phyloP scores from a whole-genome alignment of 768 basidiomycete species.

The Dioszegia crocea region DNA sequence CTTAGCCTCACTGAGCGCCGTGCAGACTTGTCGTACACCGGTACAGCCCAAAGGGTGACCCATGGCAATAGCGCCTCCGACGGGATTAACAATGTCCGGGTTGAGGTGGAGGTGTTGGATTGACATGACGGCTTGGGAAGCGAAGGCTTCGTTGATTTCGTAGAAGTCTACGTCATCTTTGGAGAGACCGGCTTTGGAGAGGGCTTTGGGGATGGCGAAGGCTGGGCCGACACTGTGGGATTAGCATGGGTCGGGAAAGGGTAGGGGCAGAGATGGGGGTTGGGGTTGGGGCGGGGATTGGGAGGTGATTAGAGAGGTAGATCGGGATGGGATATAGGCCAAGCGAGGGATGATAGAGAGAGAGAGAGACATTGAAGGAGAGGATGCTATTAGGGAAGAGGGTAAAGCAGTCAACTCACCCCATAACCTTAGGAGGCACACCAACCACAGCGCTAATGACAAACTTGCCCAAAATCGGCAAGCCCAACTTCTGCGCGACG shows the following conservation, averaged over 20 bases:
- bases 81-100: conserved; percentile 65
- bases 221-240: conserved; percentile 62
- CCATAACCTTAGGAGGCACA: conserved; percentile 49
- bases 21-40: conserved; percentile 79
- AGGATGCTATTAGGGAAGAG: neutral
- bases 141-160: conserved; percentile 64
- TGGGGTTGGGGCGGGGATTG: too few species aligned
- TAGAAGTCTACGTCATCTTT: conserved; percentile 52
- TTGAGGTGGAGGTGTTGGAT: conserved; percentile 70
- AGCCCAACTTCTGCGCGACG: conserved; percentile 68
- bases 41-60: conserved; percentile 56
- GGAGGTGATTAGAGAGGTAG: too few species aligned
- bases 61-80: conserved; percentile 75
- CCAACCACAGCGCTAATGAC: conserved; percentile 73
- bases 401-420: conserved; percentile 22
- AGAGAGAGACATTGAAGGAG: too few species aligned
- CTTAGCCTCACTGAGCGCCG: conserved; percentile 76
- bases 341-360: too few species aligned
- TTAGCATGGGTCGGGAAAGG: neutral
- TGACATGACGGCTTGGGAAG: conserved; percentile 80
- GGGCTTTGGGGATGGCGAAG: conserved; percentile 73
- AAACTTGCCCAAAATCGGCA: conserved; percentile 79
- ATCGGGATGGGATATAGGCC: too few species aligned
- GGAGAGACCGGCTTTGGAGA: conserved; percentile 64
- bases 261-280: too few species aligned